Percentiles rank a stretch among this genome's conserved stretches.
These are phyloP conservation scores for Fusarium sp. DNA, from an alignment of 2,329 filamentous ascomycete species.

Conservation along the genomic window DNA sequence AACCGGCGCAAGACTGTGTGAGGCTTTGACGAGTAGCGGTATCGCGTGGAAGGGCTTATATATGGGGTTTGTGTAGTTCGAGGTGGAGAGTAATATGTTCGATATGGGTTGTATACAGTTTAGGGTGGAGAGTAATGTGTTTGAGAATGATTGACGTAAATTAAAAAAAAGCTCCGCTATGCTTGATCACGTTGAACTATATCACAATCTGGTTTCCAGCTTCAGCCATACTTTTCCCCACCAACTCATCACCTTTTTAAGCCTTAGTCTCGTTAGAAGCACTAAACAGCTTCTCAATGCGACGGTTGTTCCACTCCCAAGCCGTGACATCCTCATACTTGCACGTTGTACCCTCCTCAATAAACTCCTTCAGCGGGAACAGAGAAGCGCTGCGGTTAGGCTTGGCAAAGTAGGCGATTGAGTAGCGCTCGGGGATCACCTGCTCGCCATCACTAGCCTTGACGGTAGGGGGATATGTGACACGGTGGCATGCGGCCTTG, in stretches of 20 bases:
- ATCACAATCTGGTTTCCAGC: background rate
- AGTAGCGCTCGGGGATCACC: slow-evolving; percentile 49
- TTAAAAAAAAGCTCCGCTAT: slow-evolving; percentile 7
- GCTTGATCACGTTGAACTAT: slow-evolving; percentile 9
- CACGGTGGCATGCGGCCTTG: slow-evolving; percentile 54
- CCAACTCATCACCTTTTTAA: background rate
- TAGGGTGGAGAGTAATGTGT: background rate
- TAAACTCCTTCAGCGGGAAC: slow-evolving; percentile 51
- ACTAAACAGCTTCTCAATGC: slow-evolving; percentile 47
- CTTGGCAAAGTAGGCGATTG: slow-evolving; percentile 51
- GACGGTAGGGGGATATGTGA: slow-evolving; percentile 49
- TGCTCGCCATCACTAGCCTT: slow-evolving; percentile 36
- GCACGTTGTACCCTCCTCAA: slow-evolving; percentile 43
- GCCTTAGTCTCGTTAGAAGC: slow-evolving; percentile 7
- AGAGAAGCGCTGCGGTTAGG: slow-evolving; percentile 51
- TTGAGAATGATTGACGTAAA: background rate
- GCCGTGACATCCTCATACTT: slow-evolving; percentile 54
- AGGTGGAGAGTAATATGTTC: background rate
- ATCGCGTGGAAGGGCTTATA: too few species aligned
- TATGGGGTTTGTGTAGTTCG: background rate
- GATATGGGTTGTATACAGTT: background rate
- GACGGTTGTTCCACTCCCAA: slow-evolving; percentile 52
- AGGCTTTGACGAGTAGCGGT: too few species aligned
- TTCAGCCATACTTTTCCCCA: background rate
- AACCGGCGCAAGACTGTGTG: too few species aligned